Evolutionary conservation across 2,329 filamentous ascomycete genomes (phyloP).

Genomic region (Aureobasidium sp.): DNA sequence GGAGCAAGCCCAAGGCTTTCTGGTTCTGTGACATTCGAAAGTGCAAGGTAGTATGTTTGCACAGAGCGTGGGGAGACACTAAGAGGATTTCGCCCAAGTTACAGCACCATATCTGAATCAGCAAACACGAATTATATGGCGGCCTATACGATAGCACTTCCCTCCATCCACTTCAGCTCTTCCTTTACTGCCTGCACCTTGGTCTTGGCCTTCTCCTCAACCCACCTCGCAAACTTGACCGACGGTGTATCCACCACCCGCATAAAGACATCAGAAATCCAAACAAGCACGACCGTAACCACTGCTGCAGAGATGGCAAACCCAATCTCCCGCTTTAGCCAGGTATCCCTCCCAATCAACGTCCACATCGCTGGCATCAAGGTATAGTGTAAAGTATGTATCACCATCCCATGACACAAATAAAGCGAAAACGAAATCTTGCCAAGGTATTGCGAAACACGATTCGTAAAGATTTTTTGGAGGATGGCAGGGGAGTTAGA

Average conservation of each 20-base stretch:
- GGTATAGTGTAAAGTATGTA: constrained; percentile 48
- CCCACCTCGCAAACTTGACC: constrained; percentile 51
- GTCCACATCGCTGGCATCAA: constrained; percentile 45
- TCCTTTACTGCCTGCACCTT: background rate
- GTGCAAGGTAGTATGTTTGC: too few species aligned
- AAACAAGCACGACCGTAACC: constrained; percentile 46
- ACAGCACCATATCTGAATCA: too few species aligned
- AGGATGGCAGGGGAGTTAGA: constrained; percentile 36
- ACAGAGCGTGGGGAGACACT: too few species aligned
- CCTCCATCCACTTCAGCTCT: background rate
- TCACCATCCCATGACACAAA: constrained; percentile 52
- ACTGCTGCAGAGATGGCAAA: constrained; percentile 49
- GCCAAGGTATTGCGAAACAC: constrained; percentile 50
- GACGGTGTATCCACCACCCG: constrained; percentile 49
- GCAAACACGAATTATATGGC: too few species aligned
- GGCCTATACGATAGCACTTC: too few species aligned
- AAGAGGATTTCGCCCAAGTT: too few species aligned
- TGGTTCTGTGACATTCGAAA: too few species aligned
- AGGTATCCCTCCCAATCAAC: constrained; percentile 40
- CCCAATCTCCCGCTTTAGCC: constrained; percentile 45
- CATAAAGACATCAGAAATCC: constrained; percentile 51
- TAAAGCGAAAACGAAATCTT: constrained; percentile 56
- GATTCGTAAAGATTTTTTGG: constrained; percentile 46
- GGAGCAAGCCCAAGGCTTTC: too few species aligned
- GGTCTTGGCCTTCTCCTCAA: constrained; percentile 32